phyloP scores from a whole-genome alignment of 169 alveolate genomes.

The Cryptosporidium felis region DNA sequence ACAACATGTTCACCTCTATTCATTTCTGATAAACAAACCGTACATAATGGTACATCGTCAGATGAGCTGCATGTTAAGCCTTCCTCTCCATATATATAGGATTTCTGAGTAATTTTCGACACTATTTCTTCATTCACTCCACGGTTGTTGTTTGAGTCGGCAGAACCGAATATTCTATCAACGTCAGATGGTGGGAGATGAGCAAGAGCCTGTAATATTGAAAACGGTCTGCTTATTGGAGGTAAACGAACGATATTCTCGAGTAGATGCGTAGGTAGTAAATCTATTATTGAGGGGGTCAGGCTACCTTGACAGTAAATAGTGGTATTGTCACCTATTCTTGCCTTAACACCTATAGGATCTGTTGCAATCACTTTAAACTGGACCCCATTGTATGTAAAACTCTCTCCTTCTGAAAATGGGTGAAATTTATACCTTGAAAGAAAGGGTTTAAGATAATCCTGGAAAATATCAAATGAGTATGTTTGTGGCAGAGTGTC shows the following conservation, averaged over 20 bases:
- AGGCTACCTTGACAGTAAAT: conserved; percentile 74
- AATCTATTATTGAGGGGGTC: conserved; percentile 76
- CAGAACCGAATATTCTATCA: conserved; percentile 74
- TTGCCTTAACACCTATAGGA: conserved; percentile 74
- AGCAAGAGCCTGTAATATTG: conserved; percentile 74
- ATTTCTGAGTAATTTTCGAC: conserved; percentile 32
- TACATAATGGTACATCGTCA: conserved; percentile 74
- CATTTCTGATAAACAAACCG: conserved; percentile 74
- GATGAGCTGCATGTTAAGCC: conserved; percentile 2
- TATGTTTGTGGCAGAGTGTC: conserved; percentile 78
- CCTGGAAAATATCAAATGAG: conserved; percentile 73
- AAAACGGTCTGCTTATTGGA: conserved; percentile 76
- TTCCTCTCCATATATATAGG: conserved; percentile 11
- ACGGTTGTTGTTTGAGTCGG: conserved; percentile 68
- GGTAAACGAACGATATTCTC: conserved; percentile 74
- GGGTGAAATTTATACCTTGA: conserved; percentile 75
- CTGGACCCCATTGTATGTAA: conserved; percentile 77
- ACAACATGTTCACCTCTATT: conserved; percentile 73
- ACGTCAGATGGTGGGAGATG: conserved; percentile 76
- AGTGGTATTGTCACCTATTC: conserved; percentile 75
- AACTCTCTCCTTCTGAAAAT: conserved; percentile 76
- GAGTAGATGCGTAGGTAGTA: conserved; percentile 73
- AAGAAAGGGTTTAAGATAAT: conserved; percentile 74
- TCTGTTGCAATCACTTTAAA: conserved; percentile 77
- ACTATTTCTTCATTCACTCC: conserved; percentile 42